phyloP scores from a whole-genome alignment of 768 basidiomycete species.

The Leccinum subtestaceum region DNA sequence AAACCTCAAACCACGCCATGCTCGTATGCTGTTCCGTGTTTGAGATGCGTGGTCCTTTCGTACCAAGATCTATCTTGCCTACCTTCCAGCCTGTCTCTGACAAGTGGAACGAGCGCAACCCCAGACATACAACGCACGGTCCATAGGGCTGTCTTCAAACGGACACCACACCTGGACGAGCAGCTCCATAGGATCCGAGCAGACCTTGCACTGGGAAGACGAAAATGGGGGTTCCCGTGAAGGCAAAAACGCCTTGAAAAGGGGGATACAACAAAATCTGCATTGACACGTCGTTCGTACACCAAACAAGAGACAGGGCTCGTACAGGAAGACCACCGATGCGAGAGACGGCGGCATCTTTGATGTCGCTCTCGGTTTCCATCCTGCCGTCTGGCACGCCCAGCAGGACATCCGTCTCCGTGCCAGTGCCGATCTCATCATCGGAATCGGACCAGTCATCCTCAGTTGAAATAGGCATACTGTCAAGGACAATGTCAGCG shows the following conservation, averaged over 20 bases:
- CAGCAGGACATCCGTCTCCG: slow-evolving; percentile 72
- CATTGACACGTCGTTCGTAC: slow-evolving; percentile 46
- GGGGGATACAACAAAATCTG: slow-evolving; percentile 42
- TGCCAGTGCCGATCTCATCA: slow-evolving; percentile 50
- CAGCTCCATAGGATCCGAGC: slow-evolving; percentile 73
- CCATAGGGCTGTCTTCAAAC: slow-evolving; percentile 79
- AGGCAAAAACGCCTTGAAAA: slow-evolving; percentile 69
- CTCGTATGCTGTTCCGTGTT: slow-evolving; percentile 57
- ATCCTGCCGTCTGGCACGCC: slow-evolving; percentile 79
- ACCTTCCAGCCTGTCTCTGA: slow-evolving; percentile 79
- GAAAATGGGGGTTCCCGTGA: slow-evolving; percentile 57
- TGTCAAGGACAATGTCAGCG: slow-evolving; percentile 8
- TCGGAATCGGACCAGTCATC: slow-evolving; percentile 85
- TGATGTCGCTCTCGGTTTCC: slow-evolving; percentile 53
- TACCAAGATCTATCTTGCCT: slow-evolving; percentile 27
- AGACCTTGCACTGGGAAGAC: slow-evolving; percentile 69
- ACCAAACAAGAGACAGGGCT: slow-evolving; percentile 42
- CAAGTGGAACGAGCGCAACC: slow-evolving; percentile 70
- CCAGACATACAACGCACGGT: slow-evolving; percentile 84
- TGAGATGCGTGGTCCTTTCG: slow-evolving; percentile 11
- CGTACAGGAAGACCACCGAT: slow-evolving; percentile 90
- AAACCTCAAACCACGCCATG: slow-evolving; percentile 72
- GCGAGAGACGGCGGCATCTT: slow-evolving; percentile 82
- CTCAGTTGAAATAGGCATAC: slow-evolving; percentile 43
- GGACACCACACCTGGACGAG: slow-evolving; percentile 90